A percentile compares a stretch with the other conserved stretches of the same genome.
phyloP scores from a whole-genome alignment of 2,329 filamentous ascomycete species.

The Beauveria bassiana region DNA sequence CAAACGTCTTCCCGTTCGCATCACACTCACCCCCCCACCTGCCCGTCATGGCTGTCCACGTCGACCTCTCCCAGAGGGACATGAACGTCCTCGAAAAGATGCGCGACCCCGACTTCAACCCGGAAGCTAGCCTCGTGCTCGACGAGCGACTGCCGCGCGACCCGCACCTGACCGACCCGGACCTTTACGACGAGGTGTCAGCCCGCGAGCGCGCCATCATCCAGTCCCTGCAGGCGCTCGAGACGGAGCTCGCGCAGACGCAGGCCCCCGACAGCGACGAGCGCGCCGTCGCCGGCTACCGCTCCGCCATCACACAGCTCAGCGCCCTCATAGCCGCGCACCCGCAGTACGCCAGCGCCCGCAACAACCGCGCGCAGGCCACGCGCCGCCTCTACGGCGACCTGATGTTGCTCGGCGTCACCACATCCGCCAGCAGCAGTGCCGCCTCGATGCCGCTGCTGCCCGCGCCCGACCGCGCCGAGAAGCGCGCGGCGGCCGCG shows the following conservation, averaged over 20 bases:
- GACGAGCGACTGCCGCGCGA: conserved; percentile 49
- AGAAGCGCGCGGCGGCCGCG: conserved; percentile 31
- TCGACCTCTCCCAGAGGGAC: conserved; percentile 49
- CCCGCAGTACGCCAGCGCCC: conserved; percentile 62
- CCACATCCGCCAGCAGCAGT: conserved; percentile 22
- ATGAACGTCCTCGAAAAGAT: conserved; percentile 58
- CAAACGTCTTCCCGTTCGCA: too few species aligned
- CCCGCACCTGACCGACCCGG: conserved; percentile 44
- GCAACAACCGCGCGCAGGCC: conserved; percentile 68
- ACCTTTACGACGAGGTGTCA: conserved; percentile 43
- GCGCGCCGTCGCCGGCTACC: conserved; percentile 36
- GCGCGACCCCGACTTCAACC: conserved; percentile 57
- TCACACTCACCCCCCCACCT: not conserved
- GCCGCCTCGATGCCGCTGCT: conserved; percentile 33
- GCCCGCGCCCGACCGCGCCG: conserved; percentile 25
- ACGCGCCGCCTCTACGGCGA: conserved; percentile 56
- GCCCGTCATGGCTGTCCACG: conserved; percentile 35
- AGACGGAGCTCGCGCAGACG: conserved; percentile 42
- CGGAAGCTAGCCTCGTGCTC: conserved; percentile 44
- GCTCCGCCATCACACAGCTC: conserved; percentile 39
- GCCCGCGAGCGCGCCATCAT: conserved; percentile 47
- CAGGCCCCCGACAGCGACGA: conserved; percentile 29
- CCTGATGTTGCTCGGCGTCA: conserved; percentile 40
- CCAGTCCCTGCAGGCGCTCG: conserved; percentile 44
- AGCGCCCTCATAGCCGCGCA: conserved; percentile 47